Conservation (phyloP, 2,329 filamentous ascomycete species). For the Claviceps paspali region DNA sequence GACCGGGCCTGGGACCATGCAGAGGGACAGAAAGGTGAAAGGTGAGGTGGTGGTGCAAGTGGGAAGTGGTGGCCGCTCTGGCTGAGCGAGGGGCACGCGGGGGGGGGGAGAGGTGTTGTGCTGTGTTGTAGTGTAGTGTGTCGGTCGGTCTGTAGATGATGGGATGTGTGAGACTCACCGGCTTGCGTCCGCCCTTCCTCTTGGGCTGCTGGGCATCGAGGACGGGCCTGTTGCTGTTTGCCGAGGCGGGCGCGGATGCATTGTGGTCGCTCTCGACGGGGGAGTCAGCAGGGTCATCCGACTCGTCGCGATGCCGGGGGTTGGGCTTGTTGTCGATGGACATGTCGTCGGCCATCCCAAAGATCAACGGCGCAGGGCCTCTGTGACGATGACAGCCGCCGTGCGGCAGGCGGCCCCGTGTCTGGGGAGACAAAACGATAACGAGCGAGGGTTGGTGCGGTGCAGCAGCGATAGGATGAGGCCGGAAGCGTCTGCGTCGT, state of each 20-base stretch:
- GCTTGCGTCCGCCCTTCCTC: conserved; percentile 93
- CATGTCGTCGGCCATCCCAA: conserved; percentile 51
- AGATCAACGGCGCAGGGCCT: conserved; percentile 20
- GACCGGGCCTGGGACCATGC: too few relatives aligned
- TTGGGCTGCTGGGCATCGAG: conserved; percentile 58
- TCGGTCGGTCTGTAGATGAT: too few relatives aligned
- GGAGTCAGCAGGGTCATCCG: conserved; percentile 45
- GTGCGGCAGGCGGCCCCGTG: conserved; percentile 22
- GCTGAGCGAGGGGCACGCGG: background rate
- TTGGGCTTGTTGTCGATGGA: conserved; percentile 36
- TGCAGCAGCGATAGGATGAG: conserved; percentile 6
- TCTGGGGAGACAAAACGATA: conserved; percentile 17
- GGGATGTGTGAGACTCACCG: conserved; percentile 60
- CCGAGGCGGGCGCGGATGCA: conserved; percentile 16
- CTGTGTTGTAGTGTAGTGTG: conserved; percentile 3
- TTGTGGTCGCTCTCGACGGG: conserved; percentile 41
- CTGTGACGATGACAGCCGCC: conserved; percentile 19
- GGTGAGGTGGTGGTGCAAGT: too few relatives aligned
- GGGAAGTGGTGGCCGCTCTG: too few relatives aligned
- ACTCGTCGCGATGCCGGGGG: conserved; percentile 35
- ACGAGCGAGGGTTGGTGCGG: conserved; percentile 3
- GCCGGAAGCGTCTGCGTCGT: conserved; percentile 5
- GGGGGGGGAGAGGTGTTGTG: background rate
- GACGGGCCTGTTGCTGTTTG: conserved; percentile 15
- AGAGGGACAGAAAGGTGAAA: too few relatives aligned